Base-by-base conservation (phyloP, 164 flowering plant genomes). In the Sedum album region DNA sequence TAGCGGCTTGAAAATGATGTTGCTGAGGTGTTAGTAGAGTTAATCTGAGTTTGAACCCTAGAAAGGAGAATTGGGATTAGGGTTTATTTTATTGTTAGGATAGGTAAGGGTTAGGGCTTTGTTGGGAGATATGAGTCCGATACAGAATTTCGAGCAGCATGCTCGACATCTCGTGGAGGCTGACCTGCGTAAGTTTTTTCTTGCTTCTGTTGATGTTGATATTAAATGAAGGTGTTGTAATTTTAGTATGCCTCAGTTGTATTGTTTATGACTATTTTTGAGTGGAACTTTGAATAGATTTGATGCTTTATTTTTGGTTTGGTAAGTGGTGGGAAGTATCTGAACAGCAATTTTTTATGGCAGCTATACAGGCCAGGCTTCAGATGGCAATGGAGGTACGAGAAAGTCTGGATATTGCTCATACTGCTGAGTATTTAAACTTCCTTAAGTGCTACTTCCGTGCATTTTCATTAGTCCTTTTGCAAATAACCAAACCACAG, bases 301-400 rank as follows among this genome's bases (percentile, higher is more conserved):
- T n/a, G n/a, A n/a, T n/a, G n/a, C n/a, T n/a, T n/a, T n/a, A n/a
- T 53, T 35, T 68, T n/a, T 18, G 4, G 13, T 31, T 30, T 20
- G 26, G 21, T 69, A 51, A 51, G 21, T 21, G n/a, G 25, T 9
- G 7, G 10, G 57, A 2, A 3, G 0, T 14, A 26, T 4, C 31
- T 23, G 26, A 57, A 30, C 62, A 13, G 26, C 49, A 18, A 6
- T 49, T 68, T 67, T 69, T 61, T 11, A 20, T 35, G 72, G 68
- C 85, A 90, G 92, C 82, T 8, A 85, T 90, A 30, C 89, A 82
- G 60, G 31, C 73, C n/a, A 83, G 97, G 83, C 82, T 86, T 61
- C 89, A 85, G 71, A 82, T 95, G 97, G 99, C 83, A 31, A 84
- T 85, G 94, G 97, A 95, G 80, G 97, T 95, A 6, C 76, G 97